Evolutionary conservation across 2,329 filamentous ascomycete species (phyloP).

Genomic region (Fusarium begoniae): DNA sequence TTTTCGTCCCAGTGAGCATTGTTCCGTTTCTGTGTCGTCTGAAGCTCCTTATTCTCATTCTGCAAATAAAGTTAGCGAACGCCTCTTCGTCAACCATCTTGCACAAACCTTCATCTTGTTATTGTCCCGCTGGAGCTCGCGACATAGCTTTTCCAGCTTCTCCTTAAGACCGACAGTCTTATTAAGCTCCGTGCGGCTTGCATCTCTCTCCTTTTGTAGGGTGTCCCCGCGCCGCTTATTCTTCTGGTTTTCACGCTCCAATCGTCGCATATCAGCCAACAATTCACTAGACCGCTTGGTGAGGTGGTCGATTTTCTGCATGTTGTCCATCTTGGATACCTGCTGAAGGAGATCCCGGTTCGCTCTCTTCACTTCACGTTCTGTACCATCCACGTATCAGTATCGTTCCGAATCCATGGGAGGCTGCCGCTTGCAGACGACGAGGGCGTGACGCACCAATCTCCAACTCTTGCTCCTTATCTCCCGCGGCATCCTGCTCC

Average conservation of each 20-base stretch:
- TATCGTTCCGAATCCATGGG: conserved; percentile 21
- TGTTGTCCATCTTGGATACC: conserved; percentile 89
- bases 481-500: conserved; percentile 90
- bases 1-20: conserved; percentile 86
- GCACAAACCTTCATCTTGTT: conserved; percentile 89
- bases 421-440: conserved; percentile 18
- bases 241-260: conserved; percentile 93
- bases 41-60: conserved; percentile 93
- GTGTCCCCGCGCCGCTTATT: conserved; percentile 95
- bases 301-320: conserved; percentile 90
- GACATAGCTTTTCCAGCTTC: conserved; percentile 94
- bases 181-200: conserved; percentile 84
- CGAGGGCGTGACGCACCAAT: conserved; percentile 72
- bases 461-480: conserved; percentile 95
- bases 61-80: conserved; percentile 49
- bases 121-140: conserved; percentile 95
- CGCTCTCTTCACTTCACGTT: conserved; percentile 92
- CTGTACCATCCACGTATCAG: conserved; percentile 58
- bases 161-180: conserved; percentile 93
- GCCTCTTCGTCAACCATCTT: neutral
- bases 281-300: conserved; percentile 93
- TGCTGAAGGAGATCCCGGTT: conserved; percentile 90
- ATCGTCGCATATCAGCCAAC: conserved; percentile 91
- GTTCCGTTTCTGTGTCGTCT: conserved; percentile 85
- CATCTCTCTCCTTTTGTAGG: conserved; percentile 96